These are phyloP conservation scores for Fraxinus xanthoxyloides DNA, from an alignment of 305 asterid genomes.

Conservation along the genomic window DNA sequence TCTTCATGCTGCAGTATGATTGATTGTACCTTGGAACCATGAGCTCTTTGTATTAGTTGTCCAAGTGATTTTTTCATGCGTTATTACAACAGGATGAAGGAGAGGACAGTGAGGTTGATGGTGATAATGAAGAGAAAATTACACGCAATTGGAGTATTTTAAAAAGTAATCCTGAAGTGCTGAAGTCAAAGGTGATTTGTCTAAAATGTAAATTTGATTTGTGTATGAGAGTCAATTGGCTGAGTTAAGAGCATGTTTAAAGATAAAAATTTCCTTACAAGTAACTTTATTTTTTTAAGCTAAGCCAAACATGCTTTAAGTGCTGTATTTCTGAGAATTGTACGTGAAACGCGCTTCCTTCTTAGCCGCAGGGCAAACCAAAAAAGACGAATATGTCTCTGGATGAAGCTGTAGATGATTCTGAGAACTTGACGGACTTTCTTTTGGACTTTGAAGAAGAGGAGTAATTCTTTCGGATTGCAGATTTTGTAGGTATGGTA, in stretches of 20 bases:
- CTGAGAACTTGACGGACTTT: constrained; percentile 95
- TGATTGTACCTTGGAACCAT: not conserved
- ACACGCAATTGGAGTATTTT: constrained; percentile 80
- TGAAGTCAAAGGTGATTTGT: constrained; percentile 64
- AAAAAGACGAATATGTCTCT: constrained; percentile 62
- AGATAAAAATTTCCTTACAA: not conserved
- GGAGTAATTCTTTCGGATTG: constrained; percentile 26
- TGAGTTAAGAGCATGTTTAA: not conserved
- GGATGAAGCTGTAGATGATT: constrained; percentile 88
- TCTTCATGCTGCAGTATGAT: not conserved
- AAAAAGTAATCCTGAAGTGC: constrained; percentile 60
- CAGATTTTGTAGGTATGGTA: not conserved
- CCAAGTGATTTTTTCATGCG: not conserved
- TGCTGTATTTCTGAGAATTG: not conserved
- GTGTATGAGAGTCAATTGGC: not conserved
- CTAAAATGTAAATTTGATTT: not conserved
- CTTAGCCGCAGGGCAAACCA: constrained; percentile 50
- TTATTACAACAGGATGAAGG: constrained; percentile 65
- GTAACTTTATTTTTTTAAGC: not conserved
- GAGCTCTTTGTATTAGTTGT: not conserved
- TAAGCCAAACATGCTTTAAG: not conserved
- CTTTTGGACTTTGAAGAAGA: constrained; percentile 89
- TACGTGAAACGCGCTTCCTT: not conserved
- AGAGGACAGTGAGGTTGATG: constrained; percentile 75
- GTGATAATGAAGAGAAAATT: constrained; percentile 55